Evolutionary conservation across 768 basidiomycete species (phyloP), one percentile per base, ranked within the genome.

Genomic region (Boletus reticuloceps): DNA sequence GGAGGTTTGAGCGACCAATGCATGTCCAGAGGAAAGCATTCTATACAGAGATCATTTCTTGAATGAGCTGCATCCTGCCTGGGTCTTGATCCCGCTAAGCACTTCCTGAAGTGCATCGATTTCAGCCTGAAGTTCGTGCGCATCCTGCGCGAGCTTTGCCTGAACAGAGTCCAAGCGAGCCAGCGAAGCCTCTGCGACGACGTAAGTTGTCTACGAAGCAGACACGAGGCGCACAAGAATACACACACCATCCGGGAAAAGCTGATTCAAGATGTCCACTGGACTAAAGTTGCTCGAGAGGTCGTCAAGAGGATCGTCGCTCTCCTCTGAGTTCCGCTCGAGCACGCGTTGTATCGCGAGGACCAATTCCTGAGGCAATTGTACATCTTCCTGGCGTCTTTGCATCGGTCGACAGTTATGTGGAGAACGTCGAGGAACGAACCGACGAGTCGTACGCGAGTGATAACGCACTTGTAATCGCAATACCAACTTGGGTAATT

Each of bases 21-120:
- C 12, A 12, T 42, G 14, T 38, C 47, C 29, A 20, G 34, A 58
- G 4, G 17, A 51, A 42, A 20, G 9, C 2, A 27, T 22, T 12
- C 68, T 83, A 54, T 60, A 98, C 96, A 20, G 89, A 94, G 51
- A 99, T 98, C 83, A 97, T 93, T 70, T 92, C 92, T 70, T 98
- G 97, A 32, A 97, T 94, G 49, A 86, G 74, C 51, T 88, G 85
- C 89, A 98, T 94, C 61, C 85, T 80, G 51, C 83, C 82, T n/a
- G 89, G 90, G 72, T 94, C 89, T 69, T 96, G 94, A 61, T 90
- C 89, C 13, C 72, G 74, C 60, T 78, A 51, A 98, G 73, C 66
- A 91, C 85, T 25, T 72, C 75, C 56, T 86, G 82, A 51, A 98
- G 76, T 11, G 71, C 58, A 49, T 84, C 77, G 42, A 97, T 87